phyloP scores from a whole-genome alignment of 2,329 filamentous ascomycete species.

The Neoascochyta sp. region DNA sequence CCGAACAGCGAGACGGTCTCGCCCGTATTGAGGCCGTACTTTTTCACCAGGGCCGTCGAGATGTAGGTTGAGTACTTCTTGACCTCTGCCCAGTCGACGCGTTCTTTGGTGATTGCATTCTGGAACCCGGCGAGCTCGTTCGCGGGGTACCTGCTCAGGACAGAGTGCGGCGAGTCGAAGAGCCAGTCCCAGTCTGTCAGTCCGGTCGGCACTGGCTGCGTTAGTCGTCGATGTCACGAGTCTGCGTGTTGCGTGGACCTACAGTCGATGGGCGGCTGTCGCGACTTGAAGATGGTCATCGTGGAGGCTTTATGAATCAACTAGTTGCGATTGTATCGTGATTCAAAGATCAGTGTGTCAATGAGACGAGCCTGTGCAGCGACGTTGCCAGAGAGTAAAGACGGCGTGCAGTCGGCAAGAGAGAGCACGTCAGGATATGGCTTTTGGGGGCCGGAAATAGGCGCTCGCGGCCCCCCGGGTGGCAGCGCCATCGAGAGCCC shows the following conservation, averaged over 20 bases:
- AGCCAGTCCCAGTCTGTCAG: constrained; percentile 61
- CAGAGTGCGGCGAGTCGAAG: constrained; percentile 55
- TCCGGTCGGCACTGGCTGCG: constrained; percentile 48
- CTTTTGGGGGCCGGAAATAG: background rate
- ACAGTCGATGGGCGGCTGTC: constrained; percentile 44
- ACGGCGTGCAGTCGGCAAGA: background rate
- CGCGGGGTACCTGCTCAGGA: constrained; percentile 41
- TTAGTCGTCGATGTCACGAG: background rate
- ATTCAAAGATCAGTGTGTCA: too few relatives aligned
- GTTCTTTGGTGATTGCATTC: constrained; percentile 58
- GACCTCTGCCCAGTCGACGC: constrained; percentile 56
- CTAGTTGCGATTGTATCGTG: background rate
- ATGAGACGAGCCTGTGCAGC: too few relatives aligned
- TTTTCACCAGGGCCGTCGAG: constrained; percentile 57
- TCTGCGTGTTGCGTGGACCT: constrained; percentile 1
- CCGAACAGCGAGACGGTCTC: constrained; percentile 60
- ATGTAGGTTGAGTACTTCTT: constrained; percentile 56
- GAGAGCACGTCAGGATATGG: background rate
- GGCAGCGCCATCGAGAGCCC: constrained; percentile 8
- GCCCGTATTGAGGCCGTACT: constrained; percentile 52
- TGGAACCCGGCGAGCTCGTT: constrained; percentile 51
- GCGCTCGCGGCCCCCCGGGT: background rate
- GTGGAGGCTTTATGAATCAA: constrained; percentile 2
- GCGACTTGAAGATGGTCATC: constrained; percentile 43
- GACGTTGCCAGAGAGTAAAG: background rate